phyloP scores from a whole-genome alignment of 805 yeast species.

The Saitoella complicata region DNA sequence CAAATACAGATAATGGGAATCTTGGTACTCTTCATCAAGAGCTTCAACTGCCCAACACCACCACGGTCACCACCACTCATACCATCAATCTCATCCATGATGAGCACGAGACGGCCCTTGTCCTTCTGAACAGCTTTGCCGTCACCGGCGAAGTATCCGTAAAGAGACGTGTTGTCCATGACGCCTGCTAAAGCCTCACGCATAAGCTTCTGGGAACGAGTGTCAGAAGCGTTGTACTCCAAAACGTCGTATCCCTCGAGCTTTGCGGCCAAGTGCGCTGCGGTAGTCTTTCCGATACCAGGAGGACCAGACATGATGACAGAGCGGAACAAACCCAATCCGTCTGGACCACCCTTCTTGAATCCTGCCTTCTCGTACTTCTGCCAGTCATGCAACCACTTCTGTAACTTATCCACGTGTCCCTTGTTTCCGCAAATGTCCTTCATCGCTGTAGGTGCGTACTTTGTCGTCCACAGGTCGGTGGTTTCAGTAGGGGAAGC shows the following conservation, averaged over 20 bases:
- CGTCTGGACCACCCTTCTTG: constrained; percentile 42
- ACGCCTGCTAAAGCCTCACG: constrained; percentile 53
- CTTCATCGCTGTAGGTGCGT: constrained; percentile 62
- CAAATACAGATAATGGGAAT: constrained; percentile 88
- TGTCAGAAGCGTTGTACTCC: constrained; percentile 82
- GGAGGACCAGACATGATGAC: constrained; percentile 85
- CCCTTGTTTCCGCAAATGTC: constrained; percentile 90
- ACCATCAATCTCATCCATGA: constrained; percentile 99
- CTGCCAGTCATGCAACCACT: constrained; percentile 73
- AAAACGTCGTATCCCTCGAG: constrained; percentile 64
- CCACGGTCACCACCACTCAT: constrained; percentile 99
- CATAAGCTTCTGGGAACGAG: constrained; percentile 65
- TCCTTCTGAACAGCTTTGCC: constrained; percentile 18
- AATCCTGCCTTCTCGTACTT: constrained; percentile 32
- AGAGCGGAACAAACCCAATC: constrained; percentile 59
- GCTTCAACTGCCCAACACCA: constrained; percentile 89
- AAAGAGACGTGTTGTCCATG: constrained; percentile 65
- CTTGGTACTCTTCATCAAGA: constrained; percentile 59
- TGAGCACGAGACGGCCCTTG: constrained; percentile 52
- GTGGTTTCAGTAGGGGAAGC: background rate
- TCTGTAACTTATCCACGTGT: constrained; percentile 43
- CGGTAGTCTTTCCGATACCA: constrained; percentile 86
- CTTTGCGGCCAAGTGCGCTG: constrained; percentile 70
- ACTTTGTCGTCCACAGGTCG: constrained; percentile 76
- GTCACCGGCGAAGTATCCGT: constrained; percentile 45